Evolutionary conservation across 495 filamentous ascomycete species (phyloP).

Genomic region (Xylaria acuta): DNA sequence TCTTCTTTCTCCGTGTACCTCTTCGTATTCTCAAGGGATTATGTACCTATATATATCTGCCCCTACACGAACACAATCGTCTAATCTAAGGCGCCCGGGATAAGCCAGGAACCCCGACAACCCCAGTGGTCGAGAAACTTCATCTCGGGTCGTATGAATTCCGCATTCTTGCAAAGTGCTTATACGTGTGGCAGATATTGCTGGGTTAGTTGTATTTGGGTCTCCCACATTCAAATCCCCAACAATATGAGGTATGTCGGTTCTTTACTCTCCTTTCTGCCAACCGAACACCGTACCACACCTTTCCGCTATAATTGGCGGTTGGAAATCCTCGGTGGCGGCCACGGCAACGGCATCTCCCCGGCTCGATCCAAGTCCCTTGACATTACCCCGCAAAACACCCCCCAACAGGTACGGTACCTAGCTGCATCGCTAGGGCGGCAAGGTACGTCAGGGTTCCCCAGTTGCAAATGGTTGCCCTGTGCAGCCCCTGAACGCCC

Average conservation of each 20-base stretch:
- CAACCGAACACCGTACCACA: not conserved
- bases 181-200: not conserved
- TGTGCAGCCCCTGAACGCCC: constrained; percentile 14
- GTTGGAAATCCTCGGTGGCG: not conserved
- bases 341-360: not conserved
- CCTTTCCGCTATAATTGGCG: constrained; percentile 1
- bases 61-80: not conserved
- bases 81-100: not conserved
- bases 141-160: not conserved
- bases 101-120: not conserved
- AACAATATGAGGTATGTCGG: constrained; percentile 1
- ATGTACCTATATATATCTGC: not conserved
- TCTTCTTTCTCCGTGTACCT: not conserved
- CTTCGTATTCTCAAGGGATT: not conserved
- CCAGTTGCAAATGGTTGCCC: constrained; percentile 12
- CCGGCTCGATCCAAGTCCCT: not conserved
- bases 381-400: constrained; percentile 21
- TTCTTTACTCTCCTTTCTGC: not conserved
- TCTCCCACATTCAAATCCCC: not conserved
- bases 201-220: not conserved
- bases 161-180: not conserved
- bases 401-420: too few relatives aligned
- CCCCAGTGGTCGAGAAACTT: not conserved
- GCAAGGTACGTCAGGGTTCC: constrained; percentile 10
- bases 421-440: constrained; percentile 7